Conservation (phyloP, 305 asterid genomes). For the Fraxinus platypoda region DNA sequence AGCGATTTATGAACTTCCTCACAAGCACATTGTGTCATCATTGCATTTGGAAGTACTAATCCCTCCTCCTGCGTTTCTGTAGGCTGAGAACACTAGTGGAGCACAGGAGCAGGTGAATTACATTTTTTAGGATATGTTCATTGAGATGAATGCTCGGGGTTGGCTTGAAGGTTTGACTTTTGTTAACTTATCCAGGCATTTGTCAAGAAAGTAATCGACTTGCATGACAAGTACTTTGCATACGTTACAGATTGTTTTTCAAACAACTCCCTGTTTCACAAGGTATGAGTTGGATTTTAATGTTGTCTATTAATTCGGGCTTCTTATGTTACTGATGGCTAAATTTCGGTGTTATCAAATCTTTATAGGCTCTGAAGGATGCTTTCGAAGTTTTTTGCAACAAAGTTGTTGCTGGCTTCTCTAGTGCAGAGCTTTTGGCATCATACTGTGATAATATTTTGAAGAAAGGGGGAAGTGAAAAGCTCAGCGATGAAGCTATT, state of each 20-base stretch:
- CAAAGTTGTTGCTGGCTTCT: slow-evolving; percentile 38
- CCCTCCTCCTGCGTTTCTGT: slow-evolving; percentile 6
- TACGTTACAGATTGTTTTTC: slow-evolving; percentile 40
- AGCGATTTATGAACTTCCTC: not conserved
- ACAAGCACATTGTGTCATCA: not conserved
- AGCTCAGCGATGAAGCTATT: slow-evolving; percentile 45
- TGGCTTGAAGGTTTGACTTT: not conserved
- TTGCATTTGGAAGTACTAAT: not conserved
- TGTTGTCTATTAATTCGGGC: not conserved
- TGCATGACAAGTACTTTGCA: slow-evolving; percentile 42
- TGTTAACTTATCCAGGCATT: slow-evolving; percentile 30
- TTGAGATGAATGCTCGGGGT: not conserved
- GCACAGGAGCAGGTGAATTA: slow-evolving; percentile 43
- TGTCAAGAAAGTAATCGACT: slow-evolving; percentile 38
- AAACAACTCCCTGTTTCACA: slow-evolving; percentile 41
- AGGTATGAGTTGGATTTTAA: slow-evolving; percentile 30
- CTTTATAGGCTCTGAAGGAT: slow-evolving; percentile 45
- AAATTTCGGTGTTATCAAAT: not conserved
- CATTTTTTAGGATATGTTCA: not conserved
- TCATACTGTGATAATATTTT: slow-evolving; percentile 51
- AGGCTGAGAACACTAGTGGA: slow-evolving; percentile 46
- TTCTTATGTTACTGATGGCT: slow-evolving; percentile 1
- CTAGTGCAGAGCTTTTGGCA: slow-evolving; percentile 50
- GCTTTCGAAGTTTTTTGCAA: slow-evolving; percentile 57
- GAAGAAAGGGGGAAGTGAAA: slow-evolving; percentile 47